Evolutionary conservation across 805 yeast species (phyloP).

Genomic region (Starmera caribaea): DNA sequence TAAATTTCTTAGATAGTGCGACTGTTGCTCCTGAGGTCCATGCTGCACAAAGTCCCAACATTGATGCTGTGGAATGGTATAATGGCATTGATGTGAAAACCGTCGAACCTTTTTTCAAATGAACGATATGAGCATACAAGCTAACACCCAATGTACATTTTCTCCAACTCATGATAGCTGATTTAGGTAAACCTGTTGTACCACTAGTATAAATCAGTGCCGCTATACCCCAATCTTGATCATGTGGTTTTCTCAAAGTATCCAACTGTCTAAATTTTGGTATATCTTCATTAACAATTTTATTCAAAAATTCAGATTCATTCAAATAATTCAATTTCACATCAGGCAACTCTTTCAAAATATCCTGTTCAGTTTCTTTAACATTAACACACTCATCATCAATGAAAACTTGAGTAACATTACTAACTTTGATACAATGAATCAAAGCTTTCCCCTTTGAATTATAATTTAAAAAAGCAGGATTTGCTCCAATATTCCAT

Average conservation of each 20-base stretch:
- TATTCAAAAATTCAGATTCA: conserved; percentile 35
- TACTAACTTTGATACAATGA: conserved; percentile 71
- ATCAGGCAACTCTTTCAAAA: conserved; percentile 26
- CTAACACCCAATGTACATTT: conserved; percentile 65
- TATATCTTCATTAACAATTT: conserved; percentile 28
- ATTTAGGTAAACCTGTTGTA: conserved; percentile 90
- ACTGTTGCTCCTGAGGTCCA: conserved; percentile 62
- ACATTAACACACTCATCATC: conserved; percentile 58
- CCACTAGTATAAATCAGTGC: conserved; percentile 85
- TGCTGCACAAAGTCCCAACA: conserved; percentile 72
- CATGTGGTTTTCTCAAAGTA: conserved; percentile 45
- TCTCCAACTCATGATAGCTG: conserved; percentile 90
- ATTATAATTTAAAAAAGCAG: conserved; percentile 82
- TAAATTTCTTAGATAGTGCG: conserved; percentile 72
- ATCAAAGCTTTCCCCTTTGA: conserved; percentile 61
- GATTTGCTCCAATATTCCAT: conserved; percentile 88
- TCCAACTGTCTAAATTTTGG: conserved; percentile 48
- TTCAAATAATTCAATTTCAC: conserved; percentile 40
- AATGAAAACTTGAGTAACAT: conserved; percentile 53
- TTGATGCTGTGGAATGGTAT: conserved; percentile 90
- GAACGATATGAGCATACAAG: conserved; percentile 61
- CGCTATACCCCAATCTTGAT: conserved; percentile 52
- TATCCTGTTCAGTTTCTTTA: conserved; percentile 34
- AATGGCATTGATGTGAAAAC: conserved; percentile 92
- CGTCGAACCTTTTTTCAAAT: conserved; percentile 41